Percentiles rank a stretch among this genome's conserved stretches.
Conservation (phyloP, 78 protist genomes). For the Dictyostelium purpureum region DNA sequence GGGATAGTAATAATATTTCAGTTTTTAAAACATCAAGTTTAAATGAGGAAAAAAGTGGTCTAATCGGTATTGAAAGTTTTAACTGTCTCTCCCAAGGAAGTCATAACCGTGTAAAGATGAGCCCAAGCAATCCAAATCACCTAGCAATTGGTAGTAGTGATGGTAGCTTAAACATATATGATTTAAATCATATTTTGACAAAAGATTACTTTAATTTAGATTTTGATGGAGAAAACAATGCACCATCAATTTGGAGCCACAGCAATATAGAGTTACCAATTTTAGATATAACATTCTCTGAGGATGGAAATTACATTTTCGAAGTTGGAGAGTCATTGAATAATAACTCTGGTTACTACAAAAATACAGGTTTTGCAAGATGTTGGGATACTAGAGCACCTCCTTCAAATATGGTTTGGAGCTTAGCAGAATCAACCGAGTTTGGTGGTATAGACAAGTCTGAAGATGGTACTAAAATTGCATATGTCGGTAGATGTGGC, state of each 20-base stretch:
- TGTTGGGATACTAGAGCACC: not conserved
- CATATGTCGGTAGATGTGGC: not conserved
- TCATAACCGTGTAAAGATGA: not conserved
- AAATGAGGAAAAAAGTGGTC: not conserved
- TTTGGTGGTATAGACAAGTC: not conserved
- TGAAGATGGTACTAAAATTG: not conserved
- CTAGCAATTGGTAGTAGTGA: not conserved
- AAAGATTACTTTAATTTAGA: not conserved
- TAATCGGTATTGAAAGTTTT: not conserved
- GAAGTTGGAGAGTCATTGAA: not conserved
- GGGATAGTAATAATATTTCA: not conserved
- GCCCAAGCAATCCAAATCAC: not conserved
- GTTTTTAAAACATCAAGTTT: not conserved
- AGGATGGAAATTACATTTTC: not conserved
- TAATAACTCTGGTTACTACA: not conserved
- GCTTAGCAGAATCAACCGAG: not conserved
- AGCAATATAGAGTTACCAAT: not conserved
- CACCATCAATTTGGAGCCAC: not conserved
- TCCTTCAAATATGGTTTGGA: not conserved
- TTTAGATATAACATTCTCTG: not conserved
- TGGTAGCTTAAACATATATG: not conserved
- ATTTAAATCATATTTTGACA: not conserved
- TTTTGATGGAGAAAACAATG: not conserved
- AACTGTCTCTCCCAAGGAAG: not conserved
- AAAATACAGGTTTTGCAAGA: not conserved